Conservation (phyloP, 2,329 filamentous ascomycete species). For the Fusarium caatingaense region DNA sequence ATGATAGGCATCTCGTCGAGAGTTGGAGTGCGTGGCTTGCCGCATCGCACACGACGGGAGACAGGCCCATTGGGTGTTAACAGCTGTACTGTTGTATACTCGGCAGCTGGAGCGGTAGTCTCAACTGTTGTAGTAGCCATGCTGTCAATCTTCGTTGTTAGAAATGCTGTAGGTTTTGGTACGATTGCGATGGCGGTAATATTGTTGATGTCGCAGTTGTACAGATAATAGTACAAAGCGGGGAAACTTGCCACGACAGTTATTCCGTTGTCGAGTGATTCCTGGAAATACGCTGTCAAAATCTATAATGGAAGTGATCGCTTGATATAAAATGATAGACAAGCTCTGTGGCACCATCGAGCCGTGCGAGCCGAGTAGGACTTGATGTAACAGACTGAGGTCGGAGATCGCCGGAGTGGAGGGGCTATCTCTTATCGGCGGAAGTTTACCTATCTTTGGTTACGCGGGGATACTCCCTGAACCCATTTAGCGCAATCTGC, state of each 20-base stretch:
- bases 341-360: accelerated
- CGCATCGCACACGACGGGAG: conserved; percentile 12
- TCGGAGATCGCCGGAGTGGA: conserved; percentile 13
- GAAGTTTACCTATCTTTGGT: neutral
- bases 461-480: neutral
- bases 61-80: conserved; percentile 11
- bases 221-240: neutral
- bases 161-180: accelerated
- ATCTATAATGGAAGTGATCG: accelerated
- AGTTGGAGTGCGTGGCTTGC: conserved; percentile 12
- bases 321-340: neutral
- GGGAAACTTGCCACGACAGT: accelerated
- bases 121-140: neutral
- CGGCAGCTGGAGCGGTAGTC: neutral
- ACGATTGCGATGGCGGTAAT: neutral
- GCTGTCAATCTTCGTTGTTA: accelerated
- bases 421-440: neutral
- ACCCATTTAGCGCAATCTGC: neutral
- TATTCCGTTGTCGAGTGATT: no score
- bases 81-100: conserved; percentile 10
- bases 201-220: neutral
- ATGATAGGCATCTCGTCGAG: conserved; percentile 10
- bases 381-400: neutral
- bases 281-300: accelerated
- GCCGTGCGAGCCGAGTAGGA: neutral